These are phyloP conservation scores for Paramecium octaurelia DNA, from an alignment of 73 alveolate genomes.

Conservation along the genomic window DNA sequence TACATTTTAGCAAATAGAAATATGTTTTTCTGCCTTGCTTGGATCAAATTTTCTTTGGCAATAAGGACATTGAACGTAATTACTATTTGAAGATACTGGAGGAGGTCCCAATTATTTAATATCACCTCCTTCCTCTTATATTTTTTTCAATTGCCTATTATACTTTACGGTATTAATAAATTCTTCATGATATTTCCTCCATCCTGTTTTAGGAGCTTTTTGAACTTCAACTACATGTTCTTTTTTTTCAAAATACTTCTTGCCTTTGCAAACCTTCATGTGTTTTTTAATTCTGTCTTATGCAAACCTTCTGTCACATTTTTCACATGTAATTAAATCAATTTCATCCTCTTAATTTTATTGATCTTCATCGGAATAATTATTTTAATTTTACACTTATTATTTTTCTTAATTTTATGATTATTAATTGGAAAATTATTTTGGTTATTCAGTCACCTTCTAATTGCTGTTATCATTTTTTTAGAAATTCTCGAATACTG, in stretches of 20 bases:
- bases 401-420: slow-evolving; percentile 40
- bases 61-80: slow-evolving; percentile 70
- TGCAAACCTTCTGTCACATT: slow-evolving; percentile 65
- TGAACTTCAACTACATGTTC: slow-evolving; percentile 55
- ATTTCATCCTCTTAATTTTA: neutral
- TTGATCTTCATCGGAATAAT: neutral
- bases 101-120: slow-evolving; percentile 65
- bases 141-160: slow-evolving; percentile 66
- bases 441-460: neutral
- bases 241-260: slow-evolving; percentile 4
- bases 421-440: slow-evolving; percentile 50
- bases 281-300: slow-evolving; percentile 64
- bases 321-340: slow-evolving; percentile 49
- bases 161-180: slow-evolving; percentile 64
- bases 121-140: slow-evolving; percentile 84
- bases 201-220: slow-evolving; percentile 66
- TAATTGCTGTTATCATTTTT: neutral
- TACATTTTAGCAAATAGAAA: slow-evolving; percentile 71
- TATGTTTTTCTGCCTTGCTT: slow-evolving; percentile 71
- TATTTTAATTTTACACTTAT: neutral
- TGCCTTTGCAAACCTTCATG: slow-evolving; percentile 54
- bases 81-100: slow-evolving; percentile 54
- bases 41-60: slow-evolving; percentile 69
- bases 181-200: slow-evolving; percentile 80
- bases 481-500: neutral